A percentile compares a stretch with the other conserved stretches of the same genome.
These are phyloP conservation scores for Cucumis sativus DNA, from an alignment of 306 rosid genomes.

Conservation along the genomic window Cucumber_9930_V3 NC_026660.2:23936001-23936500, in stretches of 20 bases:
- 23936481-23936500: not conserved
- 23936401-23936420: not conserved
- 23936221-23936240: not conserved
- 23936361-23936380: not conserved
- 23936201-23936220: not conserved
- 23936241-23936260: slow-evolving; percentile 10
- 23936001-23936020: not conserved
- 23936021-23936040: not conserved
- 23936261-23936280: slow-evolving; percentile 87
- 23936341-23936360: not conserved
- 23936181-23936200: not conserved
- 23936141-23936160: not conserved
- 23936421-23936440: not conserved
- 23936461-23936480: not conserved
- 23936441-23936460: not conserved
- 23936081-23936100: not conserved
- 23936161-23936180: not conserved
- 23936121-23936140: not conserved
- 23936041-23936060: not conserved
- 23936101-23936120: not conserved
- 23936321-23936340: slow-evolving; percentile 85
- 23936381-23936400: not conserved
- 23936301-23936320: slow-evolving; percentile 58
- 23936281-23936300: slow-evolving; percentile 47
- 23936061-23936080: not conserved